These are phyloP conservation scores for Thalassiosira profunda DNA, from an alignment of 108 stramenopile genomes.

Conservation along the genomic window DNA sequence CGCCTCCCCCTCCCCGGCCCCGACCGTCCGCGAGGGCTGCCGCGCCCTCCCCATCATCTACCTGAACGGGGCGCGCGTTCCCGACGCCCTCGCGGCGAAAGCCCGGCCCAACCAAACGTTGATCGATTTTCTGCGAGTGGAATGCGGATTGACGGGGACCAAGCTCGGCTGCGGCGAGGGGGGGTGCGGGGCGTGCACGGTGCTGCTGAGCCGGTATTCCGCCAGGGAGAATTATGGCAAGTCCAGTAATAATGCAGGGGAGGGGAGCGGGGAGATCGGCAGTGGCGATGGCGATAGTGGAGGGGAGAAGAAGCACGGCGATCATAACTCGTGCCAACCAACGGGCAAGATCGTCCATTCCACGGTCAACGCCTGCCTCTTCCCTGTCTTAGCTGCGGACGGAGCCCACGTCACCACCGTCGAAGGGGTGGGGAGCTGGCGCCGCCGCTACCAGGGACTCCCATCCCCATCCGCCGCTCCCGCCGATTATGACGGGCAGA, in stretches of 20 bases:
- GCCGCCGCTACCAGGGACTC: background rate
- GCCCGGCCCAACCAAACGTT: constrained; percentile 81
- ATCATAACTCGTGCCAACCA: too few species aligned
- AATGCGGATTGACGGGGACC: constrained; percentile 72
- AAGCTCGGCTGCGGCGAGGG: constrained; percentile 93
- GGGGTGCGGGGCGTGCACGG: constrained; percentile 96
- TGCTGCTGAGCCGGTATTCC: constrained; percentile 61
- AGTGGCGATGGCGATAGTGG: background rate
- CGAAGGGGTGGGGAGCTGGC: constrained; percentile 85
- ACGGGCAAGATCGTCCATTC: constrained; percentile 50
- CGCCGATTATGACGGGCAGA: constrained; percentile 29
- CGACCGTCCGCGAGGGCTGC: constrained; percentile 36
- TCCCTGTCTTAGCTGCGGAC: constrained; percentile 90
- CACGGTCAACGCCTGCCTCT: constrained; percentile 93
- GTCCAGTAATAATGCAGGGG: too few species aligned
- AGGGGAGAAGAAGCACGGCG: background rate
- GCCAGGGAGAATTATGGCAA: background rate
- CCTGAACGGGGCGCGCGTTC: constrained; percentile 72
- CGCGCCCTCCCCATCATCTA: constrained; percentile 75
- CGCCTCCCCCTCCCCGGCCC: background rate
- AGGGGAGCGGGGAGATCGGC: background rate
- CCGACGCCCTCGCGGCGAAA: constrained; percentile 46
- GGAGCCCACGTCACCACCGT: constrained; percentile 92
- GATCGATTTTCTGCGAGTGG: constrained; percentile 72
- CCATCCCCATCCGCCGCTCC: too few species aligned